Percentiles rank a stretch among this genome's conserved stretches.
Conservation (phyloP, 495 filamentous ascomycete genomes). For the Lepraria neglecta region DNA sequence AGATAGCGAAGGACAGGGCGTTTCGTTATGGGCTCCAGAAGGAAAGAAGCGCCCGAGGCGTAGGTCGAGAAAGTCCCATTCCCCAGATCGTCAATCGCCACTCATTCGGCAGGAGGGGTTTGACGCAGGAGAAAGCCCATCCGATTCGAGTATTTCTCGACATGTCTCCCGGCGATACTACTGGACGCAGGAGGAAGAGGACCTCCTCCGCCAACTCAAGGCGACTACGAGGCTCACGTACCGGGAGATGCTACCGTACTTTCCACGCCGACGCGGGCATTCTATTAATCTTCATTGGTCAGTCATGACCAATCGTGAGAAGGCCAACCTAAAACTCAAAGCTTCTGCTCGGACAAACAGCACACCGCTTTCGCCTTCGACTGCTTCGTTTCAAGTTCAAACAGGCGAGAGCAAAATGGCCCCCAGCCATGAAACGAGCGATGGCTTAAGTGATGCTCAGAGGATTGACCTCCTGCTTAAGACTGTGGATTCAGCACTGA, state of each 20-base stretch:
- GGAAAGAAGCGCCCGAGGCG: background rate
- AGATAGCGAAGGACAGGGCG: background rate
- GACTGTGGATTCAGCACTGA: background rate
- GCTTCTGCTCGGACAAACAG: background rate
- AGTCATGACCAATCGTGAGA: background rate
- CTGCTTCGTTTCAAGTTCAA: background rate
- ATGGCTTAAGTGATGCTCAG: background rate
- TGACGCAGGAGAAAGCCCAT: background rate
- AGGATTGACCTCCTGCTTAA: background rate
- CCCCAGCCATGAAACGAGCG: background rate
- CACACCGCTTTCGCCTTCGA: background rate
- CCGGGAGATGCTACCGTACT: constrained; percentile 11
- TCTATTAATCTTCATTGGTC: constrained; percentile 5
- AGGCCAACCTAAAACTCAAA: background rate
- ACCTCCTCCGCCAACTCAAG: constrained; percentile 13
- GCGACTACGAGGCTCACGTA: background rate
- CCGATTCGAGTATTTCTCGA: background rate
- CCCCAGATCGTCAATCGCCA: background rate
- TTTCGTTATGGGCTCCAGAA: constrained; percentile 15
- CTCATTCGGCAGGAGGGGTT: background rate
- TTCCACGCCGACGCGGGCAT: constrained; percentile 9
- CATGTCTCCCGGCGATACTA: no score
- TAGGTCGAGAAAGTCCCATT: background rate
- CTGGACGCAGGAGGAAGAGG: constrained; percentile 19
- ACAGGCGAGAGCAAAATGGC: background rate